These are phyloP conservation scores for Syzygium grande DNA, from an alignment of 345 rosid species.

Conservation along the genomic window DNA sequence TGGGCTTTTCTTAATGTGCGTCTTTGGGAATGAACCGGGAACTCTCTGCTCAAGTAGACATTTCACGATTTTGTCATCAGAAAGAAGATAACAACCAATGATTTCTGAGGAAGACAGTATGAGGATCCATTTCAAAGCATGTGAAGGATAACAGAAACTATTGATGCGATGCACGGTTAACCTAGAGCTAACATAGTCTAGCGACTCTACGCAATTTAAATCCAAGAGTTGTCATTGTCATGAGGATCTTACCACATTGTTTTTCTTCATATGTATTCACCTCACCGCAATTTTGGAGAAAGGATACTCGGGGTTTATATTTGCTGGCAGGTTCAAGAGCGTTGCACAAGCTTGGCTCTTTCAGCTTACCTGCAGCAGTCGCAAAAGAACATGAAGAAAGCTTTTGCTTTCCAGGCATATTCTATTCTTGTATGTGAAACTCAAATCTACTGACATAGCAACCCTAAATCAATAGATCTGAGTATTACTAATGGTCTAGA, in stretches of 20 bases:
- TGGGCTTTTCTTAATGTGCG: too few relatives aligned
- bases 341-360: neutral
- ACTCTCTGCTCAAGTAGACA: neutral
- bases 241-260: neutral
- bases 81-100: neutral
- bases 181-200: neutral
- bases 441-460: neutral
- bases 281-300: neutral
- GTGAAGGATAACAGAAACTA: neutral
- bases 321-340: neutral
- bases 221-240: neutral
- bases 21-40: too few relatives aligned
- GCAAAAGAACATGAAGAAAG: too few relatives aligned
- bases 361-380: neutral
- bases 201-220: neutral
- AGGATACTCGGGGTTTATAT: neutral
- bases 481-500: neutral
- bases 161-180: too few relatives aligned
- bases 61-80: neutral
- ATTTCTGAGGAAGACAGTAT: neutral
- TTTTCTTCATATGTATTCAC: neutral
- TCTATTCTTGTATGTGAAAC: neutral
- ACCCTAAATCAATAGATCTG: rapidly evolving
- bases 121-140: neutral
- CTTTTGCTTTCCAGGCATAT: rapidly evolving